phyloP scores from a whole-genome alignment of 495 filamentous ascomycete species.

The Penicillium angulare region DNA sequence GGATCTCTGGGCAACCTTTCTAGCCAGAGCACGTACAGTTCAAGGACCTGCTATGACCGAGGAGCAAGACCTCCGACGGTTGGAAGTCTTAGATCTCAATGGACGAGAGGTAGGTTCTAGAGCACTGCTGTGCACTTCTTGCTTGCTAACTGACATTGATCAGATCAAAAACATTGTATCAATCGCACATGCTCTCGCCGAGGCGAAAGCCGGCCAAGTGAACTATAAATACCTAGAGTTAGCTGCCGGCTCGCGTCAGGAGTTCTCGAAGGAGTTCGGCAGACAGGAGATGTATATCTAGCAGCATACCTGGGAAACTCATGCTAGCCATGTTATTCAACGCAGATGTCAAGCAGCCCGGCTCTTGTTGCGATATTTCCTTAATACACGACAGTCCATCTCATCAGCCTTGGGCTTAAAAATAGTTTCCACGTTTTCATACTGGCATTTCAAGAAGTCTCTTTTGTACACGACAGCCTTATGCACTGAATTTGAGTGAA shows the following conservation, averaged over 20 bases:
- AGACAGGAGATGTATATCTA: too few species aligned
- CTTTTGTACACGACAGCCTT: too few species aligned
- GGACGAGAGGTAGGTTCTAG: conserved; percentile 22
- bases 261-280: too few species aligned
- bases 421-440: conserved; percentile 6
- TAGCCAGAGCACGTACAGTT: conserved; percentile 10
- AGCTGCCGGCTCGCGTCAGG: too few species aligned
- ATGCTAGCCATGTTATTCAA: too few species aligned
- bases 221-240: conserved; percentile 23
- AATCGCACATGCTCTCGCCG: conserved; percentile 19
- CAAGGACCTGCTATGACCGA: conserved; percentile 18
- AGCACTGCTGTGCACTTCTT: background rate
- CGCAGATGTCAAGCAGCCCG: too few species aligned
- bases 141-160: conserved; percentile 5
- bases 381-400: conserved; percentile 10
- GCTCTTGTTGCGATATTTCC: too few species aligned
- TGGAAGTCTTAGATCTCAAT: conserved; percentile 20
- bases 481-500: too few species aligned
- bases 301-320: too few species aligned
- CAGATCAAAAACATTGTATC: conserved; percentile 26
- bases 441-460: too few species aligned
- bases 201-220: conserved; percentile 8
- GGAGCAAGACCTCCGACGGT: conserved; percentile 11
- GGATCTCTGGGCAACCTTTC: conserved; percentile 21
- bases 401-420: conserved; percentile 6